Conservation (phyloP, 202 grass and related monocot species). For the Cymbopogon flexuosus region DNA sequence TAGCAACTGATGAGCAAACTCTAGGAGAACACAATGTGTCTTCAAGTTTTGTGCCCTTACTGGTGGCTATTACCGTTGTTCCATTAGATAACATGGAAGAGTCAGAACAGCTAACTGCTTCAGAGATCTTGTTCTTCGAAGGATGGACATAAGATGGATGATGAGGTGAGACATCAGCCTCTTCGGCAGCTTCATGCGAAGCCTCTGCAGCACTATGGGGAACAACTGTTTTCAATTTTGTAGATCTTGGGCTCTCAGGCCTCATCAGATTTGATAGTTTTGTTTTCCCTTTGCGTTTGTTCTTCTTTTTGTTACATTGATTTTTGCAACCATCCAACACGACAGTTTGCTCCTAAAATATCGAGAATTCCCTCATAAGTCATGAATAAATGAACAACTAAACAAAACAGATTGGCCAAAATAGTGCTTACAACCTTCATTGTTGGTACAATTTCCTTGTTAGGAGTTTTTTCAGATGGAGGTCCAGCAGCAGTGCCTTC, state of each 20-base stretch:
- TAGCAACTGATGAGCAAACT: constrained; percentile 9
- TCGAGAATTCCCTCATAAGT: not conserved
- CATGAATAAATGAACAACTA: constrained; percentile 21
- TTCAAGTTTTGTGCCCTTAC: constrained; percentile 29
- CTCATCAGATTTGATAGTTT: constrained; percentile 43
- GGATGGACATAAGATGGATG: constrained; percentile 18
- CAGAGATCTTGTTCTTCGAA: constrained; percentile 23
- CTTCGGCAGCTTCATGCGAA: constrained; percentile 22
- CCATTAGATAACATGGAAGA: constrained; percentile 28
- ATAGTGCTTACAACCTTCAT: constrained; percentile 29
- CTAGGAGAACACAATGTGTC: constrained; percentile 16
- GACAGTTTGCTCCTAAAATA: constrained; percentile 51
- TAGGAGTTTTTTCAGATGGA: constrained; percentile 32
- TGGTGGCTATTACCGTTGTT: constrained; percentile 22
- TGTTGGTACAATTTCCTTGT: constrained; percentile 33
- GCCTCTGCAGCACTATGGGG: constrained; percentile 41
- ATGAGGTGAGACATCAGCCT: constrained; percentile 5
- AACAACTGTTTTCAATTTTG: constrained; percentile 37
- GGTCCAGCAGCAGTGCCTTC: constrained; percentile 3
- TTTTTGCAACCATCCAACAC: constrained; percentile 43
- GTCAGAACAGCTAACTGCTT: constrained; percentile 25
- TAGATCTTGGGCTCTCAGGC: constrained; percentile 44
- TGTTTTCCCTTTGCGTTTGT: constrained; percentile 72
- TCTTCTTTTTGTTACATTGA: constrained; percentile 67
- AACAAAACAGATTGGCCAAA: constrained; percentile 3